phyloP scores from a whole-genome alignment of 2,329 filamentous ascomycete species.

The Exophiala sp. region DNA sequence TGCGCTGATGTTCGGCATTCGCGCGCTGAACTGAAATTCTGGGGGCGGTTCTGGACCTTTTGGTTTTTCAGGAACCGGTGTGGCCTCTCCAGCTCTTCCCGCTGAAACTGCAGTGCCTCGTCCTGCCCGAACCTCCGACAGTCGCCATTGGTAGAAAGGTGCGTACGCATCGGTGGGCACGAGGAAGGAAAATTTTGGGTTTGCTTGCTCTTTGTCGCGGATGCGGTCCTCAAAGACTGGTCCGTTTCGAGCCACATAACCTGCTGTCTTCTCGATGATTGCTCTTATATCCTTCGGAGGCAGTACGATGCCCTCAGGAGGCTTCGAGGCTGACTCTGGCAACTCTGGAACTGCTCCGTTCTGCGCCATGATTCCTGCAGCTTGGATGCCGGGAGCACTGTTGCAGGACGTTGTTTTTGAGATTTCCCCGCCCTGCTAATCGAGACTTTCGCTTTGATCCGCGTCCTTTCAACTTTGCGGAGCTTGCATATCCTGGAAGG shows the following conservation, averaged over 20 bases:
- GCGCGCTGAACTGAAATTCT: slow-evolving; percentile 86
- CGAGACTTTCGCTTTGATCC: background rate
- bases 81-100: slow-evolving; percentile 62
- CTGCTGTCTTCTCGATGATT: slow-evolving; percentile 88
- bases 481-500: background rate
- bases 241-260: slow-evolving; percentile 70
- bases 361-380: slow-evolving; percentile 31
- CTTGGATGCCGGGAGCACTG: background rate
- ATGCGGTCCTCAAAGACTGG: slow-evolving; percentile 72
- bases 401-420: background rate
- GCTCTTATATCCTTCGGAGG: slow-evolving; percentile 78
- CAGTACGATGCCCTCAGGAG: slow-evolving; percentile 75
- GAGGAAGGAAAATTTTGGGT: slow-evolving; percentile 89
- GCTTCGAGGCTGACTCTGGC: slow-evolving; percentile 61
- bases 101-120: slow-evolving; percentile 72
- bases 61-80: slow-evolving; percentile 58
- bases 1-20: slow-evolving; percentile 95
- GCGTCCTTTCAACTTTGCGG: slow-evolving; percentile 5
- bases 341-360: slow-evolving; percentile 38
- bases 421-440: background rate
- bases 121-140: slow-evolving; percentile 77
- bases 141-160: slow-evolving; percentile 82
- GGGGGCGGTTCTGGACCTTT: slow-evolving; percentile 78
- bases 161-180: slow-evolving; percentile 75
- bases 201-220: slow-evolving; percentile 72